Conservation (phyloP, 805 yeast genomes). For the Diddensiella caesifluorescens region DNA sequence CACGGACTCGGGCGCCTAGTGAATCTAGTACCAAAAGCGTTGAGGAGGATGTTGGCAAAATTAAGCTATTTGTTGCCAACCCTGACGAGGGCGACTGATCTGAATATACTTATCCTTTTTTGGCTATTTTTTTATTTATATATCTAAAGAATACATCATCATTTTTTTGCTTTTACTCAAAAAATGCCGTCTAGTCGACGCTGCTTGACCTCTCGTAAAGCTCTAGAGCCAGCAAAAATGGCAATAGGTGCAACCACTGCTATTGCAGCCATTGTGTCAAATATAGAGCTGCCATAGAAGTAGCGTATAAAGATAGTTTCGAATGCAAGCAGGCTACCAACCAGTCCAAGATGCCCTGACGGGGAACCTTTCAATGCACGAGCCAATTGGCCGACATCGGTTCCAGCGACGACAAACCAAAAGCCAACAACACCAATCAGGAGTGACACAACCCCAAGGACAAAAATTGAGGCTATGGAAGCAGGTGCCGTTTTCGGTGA, state of each 20-base stretch:
- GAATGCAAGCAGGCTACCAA: constrained; percentile 43
- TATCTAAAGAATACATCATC: background rate
- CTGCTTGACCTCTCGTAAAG: constrained; percentile 42
- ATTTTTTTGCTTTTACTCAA: constrained; percentile 1
- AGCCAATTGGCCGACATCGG: constrained; percentile 27
- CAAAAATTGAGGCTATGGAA: constrained; percentile 48
- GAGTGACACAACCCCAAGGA: constrained; percentile 39
- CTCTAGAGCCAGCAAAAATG: constrained; percentile 59
- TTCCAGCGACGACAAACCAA: constrained; percentile 24
- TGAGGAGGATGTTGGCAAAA: constrained; percentile 30
- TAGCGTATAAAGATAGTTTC: constrained; percentile 54
- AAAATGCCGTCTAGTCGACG: constrained; percentile 24
- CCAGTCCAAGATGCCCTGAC: constrained; percentile 39
- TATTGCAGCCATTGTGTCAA: constrained; percentile 47
- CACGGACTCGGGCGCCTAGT: constrained; percentile 20
- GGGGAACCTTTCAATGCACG: constrained; percentile 32
- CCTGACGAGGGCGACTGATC: constrained; percentile 30
- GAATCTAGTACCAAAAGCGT: constrained; percentile 28
- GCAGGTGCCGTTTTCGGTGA: constrained; percentile 51
- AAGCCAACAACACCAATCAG: constrained; percentile 39
- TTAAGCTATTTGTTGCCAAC: constrained; percentile 36
- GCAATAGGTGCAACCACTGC: constrained; percentile 49
- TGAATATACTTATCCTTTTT: background rate
- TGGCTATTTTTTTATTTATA: constrained; percentile 1
- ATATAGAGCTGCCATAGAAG: constrained; percentile 55